phyloP scores from a whole-genome alignment of 371 early-diverging fungal species.

The Syncephalastrum racemosum region DNA sequence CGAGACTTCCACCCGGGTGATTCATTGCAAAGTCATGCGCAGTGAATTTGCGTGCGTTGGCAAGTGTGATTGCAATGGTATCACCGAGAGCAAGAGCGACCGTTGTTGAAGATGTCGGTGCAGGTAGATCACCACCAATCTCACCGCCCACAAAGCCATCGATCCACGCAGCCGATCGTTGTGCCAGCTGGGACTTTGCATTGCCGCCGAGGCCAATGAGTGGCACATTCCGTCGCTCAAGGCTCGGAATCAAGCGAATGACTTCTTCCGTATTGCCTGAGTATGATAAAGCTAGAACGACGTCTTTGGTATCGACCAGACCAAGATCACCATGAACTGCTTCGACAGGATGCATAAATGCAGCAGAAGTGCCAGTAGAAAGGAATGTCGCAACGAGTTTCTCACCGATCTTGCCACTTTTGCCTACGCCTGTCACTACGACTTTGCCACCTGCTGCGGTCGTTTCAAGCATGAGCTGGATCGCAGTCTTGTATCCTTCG shows the following conservation, averaged over 20 bases:
- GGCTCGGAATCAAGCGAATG: constrained; percentile 41
- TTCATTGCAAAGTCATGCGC: constrained; percentile 58
- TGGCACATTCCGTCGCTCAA: constrained; percentile 45
- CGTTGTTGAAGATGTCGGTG: constrained; percentile 63
- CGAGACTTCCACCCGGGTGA: constrained; percentile 66
- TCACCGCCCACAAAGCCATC: constrained; percentile 54
- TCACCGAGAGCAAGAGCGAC: constrained; percentile 65
- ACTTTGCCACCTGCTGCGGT: constrained; percentile 52
- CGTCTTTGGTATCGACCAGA: constrained; percentile 47
- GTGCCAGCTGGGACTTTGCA: constrained; percentile 48
- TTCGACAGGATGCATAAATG: constrained; percentile 64
- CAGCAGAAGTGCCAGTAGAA: constrained; percentile 56
- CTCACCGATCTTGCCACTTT: constrained; percentile 62
- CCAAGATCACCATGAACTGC: constrained; percentile 70
- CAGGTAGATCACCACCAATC: constrained; percentile 49
- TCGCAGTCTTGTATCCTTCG: constrained; percentile 42
- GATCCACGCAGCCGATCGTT: constrained; percentile 60
- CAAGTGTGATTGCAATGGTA: constrained; percentile 57
- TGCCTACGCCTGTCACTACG: constrained; percentile 67
- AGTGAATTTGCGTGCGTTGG: constrained; percentile 46
- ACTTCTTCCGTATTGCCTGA: constrained; percentile 68
- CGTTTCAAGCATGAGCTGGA: constrained; percentile 35
- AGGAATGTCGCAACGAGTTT: constrained; percentile 68
- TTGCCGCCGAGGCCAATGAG: constrained; percentile 60
- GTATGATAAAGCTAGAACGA: constrained; percentile 60